Percentiles rank a stretch among this genome's conserved stretches.
phyloP scores from a whole-genome alignment of 2,329 filamentous ascomycete species.

The Atkinsonella hypoxylon region DNA sequence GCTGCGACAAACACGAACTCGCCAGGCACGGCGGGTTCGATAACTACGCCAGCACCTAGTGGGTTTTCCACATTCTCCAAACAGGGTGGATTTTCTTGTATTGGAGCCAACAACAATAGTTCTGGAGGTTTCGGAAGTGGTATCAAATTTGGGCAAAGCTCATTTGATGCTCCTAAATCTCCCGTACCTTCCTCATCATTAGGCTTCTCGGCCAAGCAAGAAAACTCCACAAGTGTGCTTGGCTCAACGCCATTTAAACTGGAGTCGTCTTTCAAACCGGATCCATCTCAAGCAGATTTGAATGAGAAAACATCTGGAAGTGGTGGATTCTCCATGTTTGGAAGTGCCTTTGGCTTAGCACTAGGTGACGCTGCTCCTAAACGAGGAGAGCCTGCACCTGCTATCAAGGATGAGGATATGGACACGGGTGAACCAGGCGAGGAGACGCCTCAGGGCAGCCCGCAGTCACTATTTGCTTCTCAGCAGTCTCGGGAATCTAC shows the following conservation, averaged over 20 bases:
- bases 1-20: slow-evolving; percentile 8
- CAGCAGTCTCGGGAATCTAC: slow-evolving; percentile 22
- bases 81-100: slow-evolving; percentile 42
- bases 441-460: slow-evolving; percentile 25
- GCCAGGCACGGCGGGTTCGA: slow-evolving; percentile 7
- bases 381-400: slow-evolving; percentile 20
- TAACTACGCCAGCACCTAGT: slow-evolving; percentile 24
- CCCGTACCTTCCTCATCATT: slow-evolving; percentile 12
- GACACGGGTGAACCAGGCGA: slow-evolving; percentile 23
- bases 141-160: slow-evolving; percentile 23
- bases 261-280: slow-evolving; percentile 54
- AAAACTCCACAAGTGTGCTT: slow-evolving; percentile 25
- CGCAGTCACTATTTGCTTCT: slow-evolving; percentile 19
- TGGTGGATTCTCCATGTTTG: slow-evolving; percentile 42
- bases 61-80: slow-evolving; percentile 44
- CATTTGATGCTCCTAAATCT: slow-evolving; percentile 19
- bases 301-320: slow-evolving; percentile 33
- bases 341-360: slow-evolving; percentile 46
- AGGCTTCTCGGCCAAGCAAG: slow-evolving; percentile 16
- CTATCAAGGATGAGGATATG: slow-evolving; percentile 42
- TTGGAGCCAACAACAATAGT: slow-evolving; percentile 25
- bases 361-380: slow-evolving; percentile 36
- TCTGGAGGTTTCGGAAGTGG: slow-evolving; percentile 25
- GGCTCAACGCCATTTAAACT: slow-evolving; percentile 53
- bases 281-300: slow-evolving; percentile 49